Base-by-base conservation (phyloP, 805 yeast genomes). In the Sugiyamaella qingdaonensis region DNA sequence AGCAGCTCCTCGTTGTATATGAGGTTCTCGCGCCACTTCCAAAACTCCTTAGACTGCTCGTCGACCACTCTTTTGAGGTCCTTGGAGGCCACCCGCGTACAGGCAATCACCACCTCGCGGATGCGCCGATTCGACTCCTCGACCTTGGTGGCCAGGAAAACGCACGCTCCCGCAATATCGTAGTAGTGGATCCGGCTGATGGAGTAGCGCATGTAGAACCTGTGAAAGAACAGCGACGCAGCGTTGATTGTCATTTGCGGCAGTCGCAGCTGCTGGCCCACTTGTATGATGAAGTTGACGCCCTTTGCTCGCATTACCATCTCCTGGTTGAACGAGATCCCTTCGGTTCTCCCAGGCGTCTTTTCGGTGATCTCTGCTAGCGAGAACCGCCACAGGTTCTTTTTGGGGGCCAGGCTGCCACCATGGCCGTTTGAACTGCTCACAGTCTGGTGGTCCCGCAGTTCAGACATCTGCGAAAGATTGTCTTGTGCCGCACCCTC, bases 101-200 rank as follows among this genome's bases (percentile, higher is more conserved):
- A 75, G 4, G 73, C 71, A n/a, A 72, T 69, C 18, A 78, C 79
- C 3, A 80, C 71, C 50, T 79, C 82, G 39, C 74, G 64, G 29
- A 80, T 62, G 36, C 73, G 64, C 29, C 84, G 68, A 33, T 75
- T 71, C 31, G 79, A 71, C 52, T 80, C 85, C 50, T 79, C 82
- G 7, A 78, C 73, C 55, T 80, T 80, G 51, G 79, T 71, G 2
- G 82, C 82, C 24, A 80, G 64, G 58, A 80, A 80, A 14, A 80
- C 58, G 31, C 78, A 65, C 2, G 81, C 73, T 1, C 79, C 81
- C 0, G 76, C 82, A 7, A 75, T 68, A 54, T 80, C 81, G 56
- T 74, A 80, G 49, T 74, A 73, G 54, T 78, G 83, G 55, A 68
- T 68, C 42, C 68, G 62, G 37, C 66, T 64, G 48, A 78, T 58